A percentile compares a stretch with the other conserved stretches of the same genome.
phyloP scores from a whole-genome alignment of 225 moss, liverwort and hornwort species.

The Pseudoscleropodium purum region DNA sequence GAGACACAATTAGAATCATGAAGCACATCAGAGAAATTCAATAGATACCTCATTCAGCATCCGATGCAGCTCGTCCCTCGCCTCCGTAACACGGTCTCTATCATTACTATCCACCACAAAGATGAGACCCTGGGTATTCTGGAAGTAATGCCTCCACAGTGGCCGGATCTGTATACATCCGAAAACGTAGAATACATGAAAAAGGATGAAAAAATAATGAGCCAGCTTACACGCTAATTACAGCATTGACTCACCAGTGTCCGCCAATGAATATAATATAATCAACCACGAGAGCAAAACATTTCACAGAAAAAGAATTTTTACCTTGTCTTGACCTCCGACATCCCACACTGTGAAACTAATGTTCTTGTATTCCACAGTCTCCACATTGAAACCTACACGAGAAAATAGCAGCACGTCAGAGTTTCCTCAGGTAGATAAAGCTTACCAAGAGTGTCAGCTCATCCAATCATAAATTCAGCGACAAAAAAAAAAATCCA shows the following conservation, averaged over 20 bases:
- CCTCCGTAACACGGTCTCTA: constrained; percentile 86
- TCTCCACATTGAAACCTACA: constrained; percentile 92
- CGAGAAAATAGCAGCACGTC: not conserved
- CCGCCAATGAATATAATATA: no score
- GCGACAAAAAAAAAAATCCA: not conserved
- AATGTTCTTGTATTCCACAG: constrained; percentile 95
- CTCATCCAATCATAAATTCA: not conserved
- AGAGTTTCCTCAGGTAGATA: not conserved
- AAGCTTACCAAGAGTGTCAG: no score
- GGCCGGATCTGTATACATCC: constrained; percentile 55
- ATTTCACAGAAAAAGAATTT: not conserved
- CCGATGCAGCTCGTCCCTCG: constrained; percentile 79
- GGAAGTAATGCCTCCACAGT: constrained; percentile 90
- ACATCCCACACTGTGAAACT: constrained; percentile 98
- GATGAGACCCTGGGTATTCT: constrained; percentile 88
- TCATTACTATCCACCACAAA: constrained; percentile 92
- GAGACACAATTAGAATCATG: not conserved
- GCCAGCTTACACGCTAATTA: no score
- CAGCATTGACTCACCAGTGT: not conserved
- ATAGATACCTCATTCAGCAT: constrained; percentile 73
- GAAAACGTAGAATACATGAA: not conserved
- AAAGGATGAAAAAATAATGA: not conserved
- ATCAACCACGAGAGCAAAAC: not conserved
- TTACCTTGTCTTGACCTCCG: constrained; percentile 92
- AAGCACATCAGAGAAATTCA: not conserved